These are phyloP conservation scores for Pleurotus eryngii DNA, from an alignment of 768 basidiomycete species.

Conservation along the genomic window DNA sequence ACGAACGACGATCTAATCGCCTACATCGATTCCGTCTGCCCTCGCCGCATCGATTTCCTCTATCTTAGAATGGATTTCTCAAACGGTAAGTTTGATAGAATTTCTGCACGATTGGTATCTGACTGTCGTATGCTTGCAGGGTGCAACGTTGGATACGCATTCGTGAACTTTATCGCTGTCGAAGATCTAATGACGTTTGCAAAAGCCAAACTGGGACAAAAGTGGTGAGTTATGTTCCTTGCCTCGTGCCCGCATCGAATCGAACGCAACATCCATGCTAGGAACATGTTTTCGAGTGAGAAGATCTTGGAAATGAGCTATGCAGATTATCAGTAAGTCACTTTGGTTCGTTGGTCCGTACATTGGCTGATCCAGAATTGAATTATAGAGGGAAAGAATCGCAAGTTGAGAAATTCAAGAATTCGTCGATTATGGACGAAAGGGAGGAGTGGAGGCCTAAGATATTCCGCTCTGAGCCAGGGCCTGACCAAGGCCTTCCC, in stretches of 20 bases:
- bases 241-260: not conserved
- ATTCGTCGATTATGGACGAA: slow-evolving; percentile 88
- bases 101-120: not conserved
- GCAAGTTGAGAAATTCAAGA: slow-evolving; percentile 89
- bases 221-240: slow-evolving; percentile 58
- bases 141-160: slow-evolving; percentile 80
- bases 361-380: not conserved
- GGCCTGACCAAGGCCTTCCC: slow-evolving; percentile 67
- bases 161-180: slow-evolving; percentile 86
- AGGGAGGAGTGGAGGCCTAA: slow-evolving; percentile 79
- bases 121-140: slow-evolving; percentile 33
- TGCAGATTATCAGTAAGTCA: slow-evolving; percentile 85
- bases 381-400: slow-evolving; percentile 77
- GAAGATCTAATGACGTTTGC: slow-evolving; percentile 76
- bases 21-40: slow-evolving; percentile 70
- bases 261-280: slow-evolving; percentile 23
- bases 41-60: slow-evolving; percentile 79
- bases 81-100: slow-evolving; percentile 49
- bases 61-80: slow-evolving; percentile 86
- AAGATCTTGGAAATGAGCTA: slow-evolving; percentile 91
- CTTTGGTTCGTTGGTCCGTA: not conserved
- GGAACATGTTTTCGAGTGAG: slow-evolving; percentile 92
- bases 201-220: slow-evolving; percentile 68
- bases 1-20: slow-evolving; percentile 65
- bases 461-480: slow-evolving; percentile 74